Evolutionary conservation across 2,329 filamentous ascomycete species (phyloP).

Genomic region (Cercospora beticola): DNA sequence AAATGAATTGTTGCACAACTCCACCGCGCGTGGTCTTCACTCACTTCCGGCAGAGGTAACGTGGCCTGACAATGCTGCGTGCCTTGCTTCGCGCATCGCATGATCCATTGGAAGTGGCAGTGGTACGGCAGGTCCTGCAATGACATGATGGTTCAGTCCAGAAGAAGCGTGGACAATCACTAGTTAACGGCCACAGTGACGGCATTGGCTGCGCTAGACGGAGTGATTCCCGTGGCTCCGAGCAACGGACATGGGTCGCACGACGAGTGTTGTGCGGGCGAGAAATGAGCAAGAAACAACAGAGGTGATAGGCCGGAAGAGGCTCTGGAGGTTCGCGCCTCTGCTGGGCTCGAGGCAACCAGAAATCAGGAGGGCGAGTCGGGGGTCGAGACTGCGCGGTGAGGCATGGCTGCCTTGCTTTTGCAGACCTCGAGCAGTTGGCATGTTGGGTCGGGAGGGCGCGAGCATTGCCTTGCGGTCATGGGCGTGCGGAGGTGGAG

Average conservation of each 20-base stretch:
- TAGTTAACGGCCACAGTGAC: not conserved
- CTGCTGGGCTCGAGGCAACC: not conserved
- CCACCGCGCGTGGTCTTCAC: not conserved
- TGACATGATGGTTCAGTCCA: not conserved
- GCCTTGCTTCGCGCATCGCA: not conserved
- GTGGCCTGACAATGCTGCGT: not conserved
- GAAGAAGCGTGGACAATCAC: not conserved
- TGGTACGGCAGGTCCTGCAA: not conserved
- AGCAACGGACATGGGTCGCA: not conserved
- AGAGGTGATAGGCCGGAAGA: not conserved
- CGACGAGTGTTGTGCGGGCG: not conserved
- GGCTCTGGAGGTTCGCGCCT: not conserved
- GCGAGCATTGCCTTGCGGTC: constrained; percentile 2
- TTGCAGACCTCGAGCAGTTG: not conserved
- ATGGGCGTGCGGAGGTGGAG: not conserved
- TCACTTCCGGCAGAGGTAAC: not conserved
- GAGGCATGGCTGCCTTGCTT: not conserved
- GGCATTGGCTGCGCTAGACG: not conserved
- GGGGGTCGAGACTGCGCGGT: not conserved
- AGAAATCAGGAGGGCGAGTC: not conserved
- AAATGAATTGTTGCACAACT: constrained; percentile 10
- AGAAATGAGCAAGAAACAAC: not conserved
- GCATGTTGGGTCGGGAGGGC: not conserved
- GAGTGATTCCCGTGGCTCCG: not conserved
- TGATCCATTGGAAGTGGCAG: not conserved